A percentile compares a stretch with the other conserved stretches of the same genome.
Conservation (phyloP, 2,329 filamentous ascomycete genomes). For the Claviceps capensis region DNA sequence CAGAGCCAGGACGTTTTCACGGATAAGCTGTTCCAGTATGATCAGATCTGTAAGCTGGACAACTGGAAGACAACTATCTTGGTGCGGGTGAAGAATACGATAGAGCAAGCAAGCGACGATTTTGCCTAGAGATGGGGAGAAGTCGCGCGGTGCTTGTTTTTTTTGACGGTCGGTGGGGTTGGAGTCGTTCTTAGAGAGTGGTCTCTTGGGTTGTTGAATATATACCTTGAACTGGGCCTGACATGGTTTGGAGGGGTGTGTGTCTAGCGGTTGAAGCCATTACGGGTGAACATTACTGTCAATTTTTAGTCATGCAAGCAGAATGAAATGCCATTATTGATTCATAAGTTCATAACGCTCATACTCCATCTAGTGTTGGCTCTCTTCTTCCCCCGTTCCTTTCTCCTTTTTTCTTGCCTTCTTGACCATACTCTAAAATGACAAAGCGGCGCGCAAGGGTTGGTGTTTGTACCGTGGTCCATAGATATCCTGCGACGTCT, state of each 20-base stretch:
- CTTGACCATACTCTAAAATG: too few species aligned
- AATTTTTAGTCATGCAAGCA: background rate
- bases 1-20: conserved; percentile 73
- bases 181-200: background rate
- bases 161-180: background rate
- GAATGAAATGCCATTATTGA: background rate
- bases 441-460: too few species aligned
- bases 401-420: background rate
- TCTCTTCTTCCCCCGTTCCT: background rate
- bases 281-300: background rate
- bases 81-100: conserved; percentile 68
- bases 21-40: conserved; percentile 77
- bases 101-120: conserved; percentile 44
- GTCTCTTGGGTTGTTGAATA: background rate
- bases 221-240: too few species aligned
- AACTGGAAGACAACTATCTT: conserved; percentile 93
- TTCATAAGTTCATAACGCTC: too few species aligned
- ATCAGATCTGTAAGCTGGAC: conserved; percentile 85
- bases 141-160: background rate
- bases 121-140: conserved; percentile 21
- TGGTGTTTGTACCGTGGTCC: too few species aligned
- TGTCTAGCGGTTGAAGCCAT: too few species aligned
- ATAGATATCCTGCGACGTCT: too few species aligned
- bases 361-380: background rate
- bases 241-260: too few species aligned